Conservation (phyloP, 139 green algal genomes). For the Eudorina sp. region DNA sequence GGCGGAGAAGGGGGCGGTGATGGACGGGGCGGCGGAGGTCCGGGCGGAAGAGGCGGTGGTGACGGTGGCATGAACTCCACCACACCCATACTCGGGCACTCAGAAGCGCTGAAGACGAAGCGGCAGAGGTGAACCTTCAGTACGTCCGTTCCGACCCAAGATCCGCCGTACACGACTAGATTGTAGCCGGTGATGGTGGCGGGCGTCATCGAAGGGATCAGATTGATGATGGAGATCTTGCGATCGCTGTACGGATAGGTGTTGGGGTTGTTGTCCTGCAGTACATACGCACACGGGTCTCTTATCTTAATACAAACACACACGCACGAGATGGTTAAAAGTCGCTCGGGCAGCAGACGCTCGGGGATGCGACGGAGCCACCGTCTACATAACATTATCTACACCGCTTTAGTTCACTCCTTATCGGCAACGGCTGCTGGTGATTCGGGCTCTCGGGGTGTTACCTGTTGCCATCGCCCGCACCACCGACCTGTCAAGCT, state of each 20-base stretch:
- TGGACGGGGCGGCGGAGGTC: neutral
- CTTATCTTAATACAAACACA: too few species aligned
- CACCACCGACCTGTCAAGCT: too few species aligned
- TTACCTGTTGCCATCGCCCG: too few species aligned
- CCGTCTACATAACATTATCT: too few species aligned
- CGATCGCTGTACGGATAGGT: neutral
- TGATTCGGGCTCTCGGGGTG: too few species aligned
- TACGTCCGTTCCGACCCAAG: neutral
- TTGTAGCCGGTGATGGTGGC: neutral
- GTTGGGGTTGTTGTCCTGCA: neutral
- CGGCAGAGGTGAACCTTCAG: constrained; percentile 9
- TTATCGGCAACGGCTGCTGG: too few species aligned
- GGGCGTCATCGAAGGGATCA: neutral
- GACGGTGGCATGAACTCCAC: neutral
- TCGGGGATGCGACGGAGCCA: too few species aligned
- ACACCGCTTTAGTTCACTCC: too few species aligned
- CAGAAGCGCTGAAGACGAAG: neutral
- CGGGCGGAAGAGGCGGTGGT: neutral
- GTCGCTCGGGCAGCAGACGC: too few species aligned
- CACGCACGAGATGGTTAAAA: too few species aligned
- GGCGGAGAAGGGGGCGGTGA: neutral
- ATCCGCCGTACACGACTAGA: too few species aligned
- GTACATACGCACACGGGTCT: too few species aligned
- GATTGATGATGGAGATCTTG: neutral
- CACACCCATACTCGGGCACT: neutral